These are phyloP conservation scores for Alternaria conjuncta DNA, from an alignment of 2,329 filamentous ascomycete genomes.

Conservation along the genomic window DNA sequence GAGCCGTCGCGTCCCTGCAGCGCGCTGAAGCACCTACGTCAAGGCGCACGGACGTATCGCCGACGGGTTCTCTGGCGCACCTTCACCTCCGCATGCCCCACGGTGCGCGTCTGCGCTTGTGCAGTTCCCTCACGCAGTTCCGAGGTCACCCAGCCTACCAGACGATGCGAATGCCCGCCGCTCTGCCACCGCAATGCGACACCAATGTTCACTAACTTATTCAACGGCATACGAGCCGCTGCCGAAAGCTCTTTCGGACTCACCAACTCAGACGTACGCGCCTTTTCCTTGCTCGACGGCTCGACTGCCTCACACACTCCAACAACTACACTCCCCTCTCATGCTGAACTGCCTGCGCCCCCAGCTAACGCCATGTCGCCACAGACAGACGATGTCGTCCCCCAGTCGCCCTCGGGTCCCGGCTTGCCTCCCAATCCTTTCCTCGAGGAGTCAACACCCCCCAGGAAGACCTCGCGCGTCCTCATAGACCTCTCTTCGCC, in stretches of 20 bases:
- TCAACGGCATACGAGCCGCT: constrained; percentile 8
- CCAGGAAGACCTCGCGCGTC: background rate
- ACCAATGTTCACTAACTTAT: constrained; percentile 13
- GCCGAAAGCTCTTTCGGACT: constrained; percentile 4
- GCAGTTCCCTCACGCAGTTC: background rate
- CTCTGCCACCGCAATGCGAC: constrained; percentile 10
- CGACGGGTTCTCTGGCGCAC: constrained; percentile 4
- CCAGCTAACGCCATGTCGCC: constrained; percentile 24
- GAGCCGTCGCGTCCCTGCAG: background rate
- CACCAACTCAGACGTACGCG: constrained; percentile 14
- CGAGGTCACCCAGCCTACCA: background rate
- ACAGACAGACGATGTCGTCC: constrained; percentile 30
- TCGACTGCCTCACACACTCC: background rate
- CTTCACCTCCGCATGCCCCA: constrained; percentile 26
- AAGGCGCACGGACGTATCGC: constrained; percentile 13
- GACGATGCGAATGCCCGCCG: constrained; percentile 9
- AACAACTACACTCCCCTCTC: background rate
- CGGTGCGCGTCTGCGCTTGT: constrained; percentile 17
- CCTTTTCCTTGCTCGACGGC: constrained; percentile 3
- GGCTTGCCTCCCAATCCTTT: constrained; percentile 11
- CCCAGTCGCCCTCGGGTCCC: constrained; percentile 1
- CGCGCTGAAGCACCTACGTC: background rate
- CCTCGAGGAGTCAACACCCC: constrained; percentile 4
- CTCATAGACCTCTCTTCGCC: constrained; percentile 22
- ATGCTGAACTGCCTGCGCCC: background rate